These are phyloP conservation scores for Ganoderma lucidum DNA, from an alignment of 1,284 basidiomycete genomes.

Conservation along the genomic window DNA sequence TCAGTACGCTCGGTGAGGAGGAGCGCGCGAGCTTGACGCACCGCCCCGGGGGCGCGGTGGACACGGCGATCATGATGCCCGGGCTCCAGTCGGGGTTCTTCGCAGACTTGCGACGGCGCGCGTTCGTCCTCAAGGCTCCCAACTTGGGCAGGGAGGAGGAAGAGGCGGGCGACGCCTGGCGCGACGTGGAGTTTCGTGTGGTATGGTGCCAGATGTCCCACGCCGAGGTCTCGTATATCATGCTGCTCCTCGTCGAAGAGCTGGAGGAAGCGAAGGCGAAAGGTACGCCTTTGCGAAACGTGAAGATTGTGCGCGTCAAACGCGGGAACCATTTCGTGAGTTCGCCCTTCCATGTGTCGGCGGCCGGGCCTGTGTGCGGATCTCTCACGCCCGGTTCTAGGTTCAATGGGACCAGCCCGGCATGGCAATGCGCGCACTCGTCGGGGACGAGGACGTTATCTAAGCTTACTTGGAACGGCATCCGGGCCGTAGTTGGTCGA, in stretches of 20 bases:
- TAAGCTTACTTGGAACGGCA: neutral
- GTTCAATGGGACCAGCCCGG: conserved; percentile 21
- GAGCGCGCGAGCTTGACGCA: conserved; percentile 17
- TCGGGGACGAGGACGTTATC: conserved; percentile 7
- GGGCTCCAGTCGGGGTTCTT: conserved; percentile 11
- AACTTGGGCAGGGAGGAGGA: neutral
- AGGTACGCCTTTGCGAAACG: conserved; percentile 14
- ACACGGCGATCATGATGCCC: conserved; percentile 14
- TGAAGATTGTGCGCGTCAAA: conserved; percentile 16
- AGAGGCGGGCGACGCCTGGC: conserved; percentile 13
- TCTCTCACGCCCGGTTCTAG: neutral
- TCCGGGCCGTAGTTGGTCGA: no score
- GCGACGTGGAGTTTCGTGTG: conserved; percentile 24
- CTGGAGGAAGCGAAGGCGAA: conserved; percentile 12
- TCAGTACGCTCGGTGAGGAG: conserved; percentile 25
- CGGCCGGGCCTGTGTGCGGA: no score
- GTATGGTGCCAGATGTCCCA: conserved; percentile 24
- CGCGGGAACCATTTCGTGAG: conserved; percentile 31
- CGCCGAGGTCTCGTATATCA: conserved; percentile 22
- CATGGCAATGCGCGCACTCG: conserved; percentile 12
- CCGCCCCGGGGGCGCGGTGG: conserved; percentile 18
- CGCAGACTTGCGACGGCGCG: neutral
- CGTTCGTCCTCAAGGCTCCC: neutral
- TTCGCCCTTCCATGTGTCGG: no score
- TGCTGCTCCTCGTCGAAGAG: conserved; percentile 14